A percentile compares a stretch with the other conserved stretches of the same genome.
These are phyloP conservation scores for Exophiala sideris DNA, from an alignment of 2,329 filamentous ascomycete genomes.

Conservation along the genomic window DNA sequence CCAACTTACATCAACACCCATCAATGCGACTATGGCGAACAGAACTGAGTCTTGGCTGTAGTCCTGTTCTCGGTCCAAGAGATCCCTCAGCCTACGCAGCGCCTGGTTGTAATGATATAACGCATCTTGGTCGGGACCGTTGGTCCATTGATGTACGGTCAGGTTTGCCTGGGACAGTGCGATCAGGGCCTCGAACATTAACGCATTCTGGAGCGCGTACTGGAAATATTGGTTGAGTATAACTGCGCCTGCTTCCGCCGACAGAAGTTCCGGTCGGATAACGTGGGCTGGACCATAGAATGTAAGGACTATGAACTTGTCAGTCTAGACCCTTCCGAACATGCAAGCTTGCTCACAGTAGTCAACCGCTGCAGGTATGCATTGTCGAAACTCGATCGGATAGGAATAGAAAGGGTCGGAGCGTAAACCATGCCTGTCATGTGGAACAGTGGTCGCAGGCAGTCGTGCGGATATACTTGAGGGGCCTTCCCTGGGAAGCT, in stretches of 20 bases:
- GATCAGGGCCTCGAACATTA: constrained; percentile 15
- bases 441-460: not conserved
- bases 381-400: constrained; percentile 5
- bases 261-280: constrained; percentile 7
- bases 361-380: constrained; percentile 7
- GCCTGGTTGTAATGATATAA: constrained; percentile 8
- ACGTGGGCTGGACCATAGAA: constrained; percentile 11
- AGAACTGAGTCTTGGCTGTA: constrained; percentile 8
- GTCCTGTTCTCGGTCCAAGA: not conserved
- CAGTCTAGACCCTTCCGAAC: not conserved
- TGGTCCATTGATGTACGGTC: not conserved
- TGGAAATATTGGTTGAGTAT: constrained; percentile 7
- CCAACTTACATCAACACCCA: constrained; percentile 12
- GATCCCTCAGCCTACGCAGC: not conserved
- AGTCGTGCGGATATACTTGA: no score
- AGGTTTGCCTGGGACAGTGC: constrained; percentile 8
- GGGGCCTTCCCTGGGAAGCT: no score
- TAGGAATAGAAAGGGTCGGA: constrained; percentile 10
- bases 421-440: constrained; percentile 9
- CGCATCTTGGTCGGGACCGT: constrained; percentile 2
- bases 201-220: constrained; percentile 5
- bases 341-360: constrained; percentile 1
- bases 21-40: constrained; percentile 14
- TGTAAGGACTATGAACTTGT: constrained; percentile 2
- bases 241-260: constrained; percentile 3